phyloP scores from a whole-genome alignment of 768 basidiomycete species.

The Boletus vinaceobasis region DNA sequence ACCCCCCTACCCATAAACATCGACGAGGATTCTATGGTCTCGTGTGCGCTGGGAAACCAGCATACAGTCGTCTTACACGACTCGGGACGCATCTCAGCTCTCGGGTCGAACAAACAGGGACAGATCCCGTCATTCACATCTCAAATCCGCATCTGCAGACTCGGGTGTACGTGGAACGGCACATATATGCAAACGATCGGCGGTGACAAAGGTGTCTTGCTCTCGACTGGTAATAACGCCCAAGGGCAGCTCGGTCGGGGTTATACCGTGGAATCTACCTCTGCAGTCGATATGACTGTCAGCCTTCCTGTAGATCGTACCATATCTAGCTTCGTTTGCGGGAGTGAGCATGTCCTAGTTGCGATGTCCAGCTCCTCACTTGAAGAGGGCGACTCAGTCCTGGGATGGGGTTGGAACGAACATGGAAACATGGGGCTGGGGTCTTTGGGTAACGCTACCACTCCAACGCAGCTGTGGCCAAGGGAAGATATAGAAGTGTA shows the following conservation, averaged over 20 bases:
- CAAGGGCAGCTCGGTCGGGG: constrained; percentile 66
- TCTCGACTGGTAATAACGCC: constrained; percentile 51
- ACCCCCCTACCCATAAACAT: constrained; percentile 33
- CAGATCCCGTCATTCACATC: constrained; percentile 49
- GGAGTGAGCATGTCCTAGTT: constrained; percentile 81
- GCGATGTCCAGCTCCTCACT: constrained; percentile 15
- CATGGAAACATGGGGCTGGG: constrained; percentile 88
- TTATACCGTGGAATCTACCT: neutral
- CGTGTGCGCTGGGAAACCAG: constrained; percentile 48
- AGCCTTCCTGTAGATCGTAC: constrained; percentile 24
- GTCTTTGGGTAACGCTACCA: constrained; percentile 48
- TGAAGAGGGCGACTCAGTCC: constrained; percentile 42
- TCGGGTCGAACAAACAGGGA: constrained; percentile 72
- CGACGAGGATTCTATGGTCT: constrained; percentile 29
- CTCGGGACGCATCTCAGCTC: constrained; percentile 45
- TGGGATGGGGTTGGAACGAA: constrained; percentile 98
- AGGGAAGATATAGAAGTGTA: constrained; percentile 9
- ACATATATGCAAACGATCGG: constrained; percentile 47
- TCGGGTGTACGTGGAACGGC: constrained; percentile 79
- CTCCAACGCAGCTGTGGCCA: constrained; percentile 57
- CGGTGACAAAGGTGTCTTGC: constrained; percentile 27
- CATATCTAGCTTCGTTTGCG: constrained; percentile 52
- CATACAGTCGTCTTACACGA: constrained; percentile 44
- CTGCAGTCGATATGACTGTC: constrained; percentile 6
- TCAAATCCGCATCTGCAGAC: constrained; percentile 25